phyloP scores from a whole-genome alignment of 1,284 basidiomycete species.

The Cutaneotrichosporon arboriforme region DNA sequence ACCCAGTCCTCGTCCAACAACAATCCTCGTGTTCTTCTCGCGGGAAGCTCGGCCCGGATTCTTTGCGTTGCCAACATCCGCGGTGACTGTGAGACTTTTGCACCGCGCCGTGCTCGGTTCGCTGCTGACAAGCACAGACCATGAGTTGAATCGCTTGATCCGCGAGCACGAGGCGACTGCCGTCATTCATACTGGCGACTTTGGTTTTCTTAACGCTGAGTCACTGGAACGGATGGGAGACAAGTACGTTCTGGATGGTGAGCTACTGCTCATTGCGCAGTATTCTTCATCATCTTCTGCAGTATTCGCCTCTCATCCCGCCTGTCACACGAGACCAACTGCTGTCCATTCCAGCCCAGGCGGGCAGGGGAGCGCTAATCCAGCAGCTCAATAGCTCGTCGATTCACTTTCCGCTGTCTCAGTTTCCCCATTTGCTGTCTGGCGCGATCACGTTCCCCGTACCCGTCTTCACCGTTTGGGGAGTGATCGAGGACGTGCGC shows the following conservation, averaged over 20 bases:
- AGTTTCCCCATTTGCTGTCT: conserved; percentile 85
- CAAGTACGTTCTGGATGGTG: conserved; percentile 51
- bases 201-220: conserved; percentile 89
- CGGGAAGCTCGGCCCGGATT: conserved; percentile 64
- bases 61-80: conserved; percentile 95
- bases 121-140: conserved; percentile 44
- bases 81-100: conserved; percentile 53
- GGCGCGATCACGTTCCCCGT: conserved; percentile 82
- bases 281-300: conserved; percentile 89
- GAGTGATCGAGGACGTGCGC: conserved; percentile 92
- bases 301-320: conserved; percentile 95
- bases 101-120: not conserved
- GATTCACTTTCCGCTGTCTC: conserved; percentile 61
- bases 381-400: conserved; percentile 56
- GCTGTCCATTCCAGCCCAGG: conserved; percentile 61
- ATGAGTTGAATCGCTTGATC: conserved; percentile 83
- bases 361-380: conserved; percentile 37
- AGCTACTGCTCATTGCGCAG: conserved; percentile 26
- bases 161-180: conserved; percentile 82
- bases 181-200: conserved; percentile 97
- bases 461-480: conserved; percentile 95
- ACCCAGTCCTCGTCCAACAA: conserved; percentile 3
- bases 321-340: conserved; percentile 73
- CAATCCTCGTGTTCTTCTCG: conserved; percentile 35
- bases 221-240: conserved; percentile 87